phyloP scores from a whole-genome alignment of 2,329 filamentous ascomycete genomes.

The Colletotrichum phormii region DNA sequence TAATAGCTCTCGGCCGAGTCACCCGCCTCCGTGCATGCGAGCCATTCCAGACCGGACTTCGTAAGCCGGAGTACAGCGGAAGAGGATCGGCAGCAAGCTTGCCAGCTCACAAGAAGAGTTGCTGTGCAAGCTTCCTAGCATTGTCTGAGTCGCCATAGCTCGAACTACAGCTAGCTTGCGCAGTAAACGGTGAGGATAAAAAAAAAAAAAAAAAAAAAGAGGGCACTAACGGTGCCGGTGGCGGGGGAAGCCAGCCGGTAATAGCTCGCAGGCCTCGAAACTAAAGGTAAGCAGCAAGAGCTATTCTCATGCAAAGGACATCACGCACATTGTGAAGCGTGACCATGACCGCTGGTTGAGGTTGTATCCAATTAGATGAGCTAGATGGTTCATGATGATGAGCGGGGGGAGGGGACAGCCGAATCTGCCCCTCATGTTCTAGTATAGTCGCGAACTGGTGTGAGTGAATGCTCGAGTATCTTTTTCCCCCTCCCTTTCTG shows the following conservation, averaged over 20 bases:
- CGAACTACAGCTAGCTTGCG: not conserved
- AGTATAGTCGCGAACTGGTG: not conserved
- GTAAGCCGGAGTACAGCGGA: not conserved
- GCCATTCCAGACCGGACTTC: too few species aligned
- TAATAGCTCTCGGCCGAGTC: not conserved
- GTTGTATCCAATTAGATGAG: not conserved
- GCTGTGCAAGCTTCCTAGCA: not conserved
- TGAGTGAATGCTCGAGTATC: not conserved
- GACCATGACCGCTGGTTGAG: not conserved
- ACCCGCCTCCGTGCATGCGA: not conserved
- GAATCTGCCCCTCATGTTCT: not conserved
- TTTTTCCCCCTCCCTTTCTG: not conserved
- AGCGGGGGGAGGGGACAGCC: not conserved
- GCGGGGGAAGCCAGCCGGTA: not conserved
- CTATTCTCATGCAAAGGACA: not conserved
- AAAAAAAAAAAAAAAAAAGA: not conserved
- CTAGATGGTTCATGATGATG: not conserved
- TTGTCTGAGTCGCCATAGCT: not conserved
- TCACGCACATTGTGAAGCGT: conserved; percentile 2
- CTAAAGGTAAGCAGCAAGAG: not conserved
- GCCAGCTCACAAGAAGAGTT: not conserved
- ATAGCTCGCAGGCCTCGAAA: not conserved
- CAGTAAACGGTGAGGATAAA: not conserved
- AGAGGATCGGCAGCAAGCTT: not conserved
- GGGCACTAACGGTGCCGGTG: not conserved